Evolutionary conservation across 495 filamentous ascomycete genomes (phyloP).

Genomic region (Aspergillus ellipticus): DNA sequence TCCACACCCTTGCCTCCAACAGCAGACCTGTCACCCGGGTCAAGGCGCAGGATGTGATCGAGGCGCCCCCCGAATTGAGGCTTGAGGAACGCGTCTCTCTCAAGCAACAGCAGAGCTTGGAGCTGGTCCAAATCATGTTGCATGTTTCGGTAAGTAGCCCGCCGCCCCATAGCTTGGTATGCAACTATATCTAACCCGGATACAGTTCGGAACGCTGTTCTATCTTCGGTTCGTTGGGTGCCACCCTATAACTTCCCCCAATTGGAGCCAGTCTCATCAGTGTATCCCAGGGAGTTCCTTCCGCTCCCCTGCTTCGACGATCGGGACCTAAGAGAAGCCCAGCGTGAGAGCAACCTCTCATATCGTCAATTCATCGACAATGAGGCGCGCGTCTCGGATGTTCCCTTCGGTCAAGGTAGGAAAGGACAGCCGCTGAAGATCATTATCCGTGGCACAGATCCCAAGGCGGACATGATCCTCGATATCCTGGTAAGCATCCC

Average conservation of each 20-base stretch:
- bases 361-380: conserved; percentile 27
- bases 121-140: conserved; percentile 47
- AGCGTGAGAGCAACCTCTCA: conserved; percentile 18
- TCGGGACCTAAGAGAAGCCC: conserved; percentile 23
- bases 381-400: conserved; percentile 4
- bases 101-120: conserved; percentile 43
- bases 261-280: conserved; percentile 1
- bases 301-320: conserved; percentile 29
- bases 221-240: conserved; percentile 27
- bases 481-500: conserved; percentile 36
- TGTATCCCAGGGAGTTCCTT: conserved; percentile 30
- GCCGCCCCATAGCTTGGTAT: not conserved
- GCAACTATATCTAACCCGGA: not conserved
- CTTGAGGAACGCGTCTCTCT: conserved; percentile 7
- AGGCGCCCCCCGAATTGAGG: conserved; percentile 7
- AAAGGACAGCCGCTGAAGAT: conserved; percentile 28
- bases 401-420: conserved; percentile 20
- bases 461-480: conserved; percentile 39
- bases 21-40: not conserved
- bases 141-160: conserved; percentile 33
- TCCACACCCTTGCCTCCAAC: conserved; percentile 2
- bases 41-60: conserved; percentile 18
- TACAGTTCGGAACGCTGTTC: conserved; percentile 28
- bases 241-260: not conserved
- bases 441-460: conserved; percentile 28